phyloP scores from a whole-genome alignment of 768 basidiomycete genomes.

The Mycena pura region DNA sequence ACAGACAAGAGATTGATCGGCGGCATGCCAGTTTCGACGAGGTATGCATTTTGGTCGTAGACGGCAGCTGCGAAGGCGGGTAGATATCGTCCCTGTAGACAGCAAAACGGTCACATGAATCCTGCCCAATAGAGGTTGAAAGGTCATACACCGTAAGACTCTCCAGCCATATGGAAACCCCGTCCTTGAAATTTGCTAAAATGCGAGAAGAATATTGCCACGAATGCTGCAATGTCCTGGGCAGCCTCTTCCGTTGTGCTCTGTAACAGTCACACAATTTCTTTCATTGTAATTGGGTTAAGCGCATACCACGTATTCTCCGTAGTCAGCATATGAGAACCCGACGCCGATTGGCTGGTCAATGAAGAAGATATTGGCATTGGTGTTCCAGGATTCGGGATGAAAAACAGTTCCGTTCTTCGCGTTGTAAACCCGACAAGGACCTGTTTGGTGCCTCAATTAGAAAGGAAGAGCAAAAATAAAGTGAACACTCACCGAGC shows the following conservation, averaged over 20 bases:
- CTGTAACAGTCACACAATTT: conserved; percentile 28
- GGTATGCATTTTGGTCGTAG: conserved; percentile 52
- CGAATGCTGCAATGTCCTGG: conserved; percentile 59
- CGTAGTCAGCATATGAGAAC: conserved; percentile 53
- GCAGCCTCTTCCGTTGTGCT: conserved; percentile 61
- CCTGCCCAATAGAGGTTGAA: background rate
- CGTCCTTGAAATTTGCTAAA: conserved; percentile 61
- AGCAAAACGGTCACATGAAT: background rate
- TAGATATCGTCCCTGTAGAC: conserved; percentile 55
- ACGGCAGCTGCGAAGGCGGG: conserved; percentile 57
- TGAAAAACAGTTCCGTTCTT: conserved; percentile 48
- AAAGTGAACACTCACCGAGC: background rate
- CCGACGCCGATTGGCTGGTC: conserved; percentile 55
- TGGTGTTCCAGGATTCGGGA: conserved; percentile 56
- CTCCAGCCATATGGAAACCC: conserved; percentile 51
- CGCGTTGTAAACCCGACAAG: conserved; percentile 53
- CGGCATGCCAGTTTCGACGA: conserved; percentile 49
- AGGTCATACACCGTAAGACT: conserved; percentile 58
- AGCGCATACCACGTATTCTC: conserved; percentile 11
- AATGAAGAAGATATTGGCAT: conserved; percentile 54
- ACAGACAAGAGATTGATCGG: conserved; percentile 58
- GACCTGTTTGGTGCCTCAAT: conserved; percentile 26
- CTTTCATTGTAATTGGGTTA: background rate
- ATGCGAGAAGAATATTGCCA: conserved; percentile 61
- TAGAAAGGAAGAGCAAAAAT: background rate